phyloP scores from a whole-genome alignment of 192 early-diverging fungal genomes.

The Jimgerdemannia lactiflua region DNA sequence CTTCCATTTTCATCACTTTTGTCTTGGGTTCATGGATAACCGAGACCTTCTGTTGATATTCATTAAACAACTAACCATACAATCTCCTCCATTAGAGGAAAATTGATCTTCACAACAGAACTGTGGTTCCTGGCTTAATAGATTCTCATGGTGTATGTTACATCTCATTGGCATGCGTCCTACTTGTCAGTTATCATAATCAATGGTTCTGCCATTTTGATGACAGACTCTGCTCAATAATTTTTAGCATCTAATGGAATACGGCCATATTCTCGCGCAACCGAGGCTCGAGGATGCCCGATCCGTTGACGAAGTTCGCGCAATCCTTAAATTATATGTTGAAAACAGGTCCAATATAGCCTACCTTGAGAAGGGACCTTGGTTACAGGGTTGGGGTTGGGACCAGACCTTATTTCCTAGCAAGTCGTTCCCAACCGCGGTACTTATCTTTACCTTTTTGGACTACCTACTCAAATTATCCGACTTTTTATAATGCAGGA shows the following conservation, averaged over 20 bases:
- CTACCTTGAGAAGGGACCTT: slow-evolving; percentile 11
- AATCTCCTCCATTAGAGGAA: neutral
- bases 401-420: slow-evolving; percentile 45
- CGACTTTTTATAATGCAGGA: no score
- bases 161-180: no score
- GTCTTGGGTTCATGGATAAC: neutral
- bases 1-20: neutral
- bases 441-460: slow-evolving; percentile 12
- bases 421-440: slow-evolving; percentile 35
- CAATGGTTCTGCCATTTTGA: neutral
- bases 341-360: neutral
- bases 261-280: slow-evolving; percentile 16
- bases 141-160: slow-evolving; percentile 46
- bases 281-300: neutral
- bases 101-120: slow-evolving; percentile 23
- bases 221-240: neutral
- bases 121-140: slow-evolving; percentile 47
- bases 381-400: slow-evolving; percentile 52
- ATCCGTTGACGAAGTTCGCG: neutral
- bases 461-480: no score
- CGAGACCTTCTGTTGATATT: neutral
- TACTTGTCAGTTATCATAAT: neutral
- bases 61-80: neutral
- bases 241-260: slow-evolving; percentile 38
- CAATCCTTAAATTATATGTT: neutral